A percentile compares a stretch with the other conserved stretches of the same genome.
Conservation (phyloP, 2,329 filamentous ascomycete species). For the Aspergillus uvarum region DNA sequence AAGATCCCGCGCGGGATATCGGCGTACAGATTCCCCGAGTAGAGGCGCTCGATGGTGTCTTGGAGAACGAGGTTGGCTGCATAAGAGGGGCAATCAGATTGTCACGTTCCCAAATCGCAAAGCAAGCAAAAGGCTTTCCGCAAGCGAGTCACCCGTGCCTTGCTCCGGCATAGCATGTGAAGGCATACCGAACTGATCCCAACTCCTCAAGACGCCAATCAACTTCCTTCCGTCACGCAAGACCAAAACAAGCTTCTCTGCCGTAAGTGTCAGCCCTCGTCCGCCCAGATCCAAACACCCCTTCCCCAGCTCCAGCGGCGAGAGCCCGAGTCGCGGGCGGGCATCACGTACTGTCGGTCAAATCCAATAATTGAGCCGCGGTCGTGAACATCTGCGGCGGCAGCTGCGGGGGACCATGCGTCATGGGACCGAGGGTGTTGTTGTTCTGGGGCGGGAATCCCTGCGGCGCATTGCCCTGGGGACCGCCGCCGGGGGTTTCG, state of each 20-base stretch:
- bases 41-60: conserved; percentile 86
- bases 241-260: conserved; percentile 92
- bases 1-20: conserved; percentile 86
- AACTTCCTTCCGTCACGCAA: conserved; percentile 92
- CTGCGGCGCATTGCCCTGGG: conserved; percentile 31
- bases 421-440: conserved; percentile 31
- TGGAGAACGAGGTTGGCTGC: conserved; percentile 92
- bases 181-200: conserved; percentile 90
- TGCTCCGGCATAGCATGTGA: not conserved
- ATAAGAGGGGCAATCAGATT: not conserved
- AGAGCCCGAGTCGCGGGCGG: not conserved
- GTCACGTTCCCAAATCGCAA: too few relatives aligned
- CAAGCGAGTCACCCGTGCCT: too few relatives aligned
- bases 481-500: conserved; percentile 30
- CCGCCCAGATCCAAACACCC: not conserved
- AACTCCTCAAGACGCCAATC: conserved; percentile 86
- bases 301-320: not conserved
- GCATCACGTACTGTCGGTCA: conserved; percentile 82
- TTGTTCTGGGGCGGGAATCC: conserved; percentile 27
- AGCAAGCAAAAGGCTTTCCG: too few relatives aligned
- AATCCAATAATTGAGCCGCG: conserved; percentile 87
- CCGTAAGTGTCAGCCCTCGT: not conserved
- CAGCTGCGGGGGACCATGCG: conserved; percentile 48
- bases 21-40: conserved; percentile 71
- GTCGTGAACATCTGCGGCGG: conserved; percentile 97